phyloP scores from a whole-genome alignment of 768 basidiomycete genomes.

The Collybiopsis luxurians region DNA sequence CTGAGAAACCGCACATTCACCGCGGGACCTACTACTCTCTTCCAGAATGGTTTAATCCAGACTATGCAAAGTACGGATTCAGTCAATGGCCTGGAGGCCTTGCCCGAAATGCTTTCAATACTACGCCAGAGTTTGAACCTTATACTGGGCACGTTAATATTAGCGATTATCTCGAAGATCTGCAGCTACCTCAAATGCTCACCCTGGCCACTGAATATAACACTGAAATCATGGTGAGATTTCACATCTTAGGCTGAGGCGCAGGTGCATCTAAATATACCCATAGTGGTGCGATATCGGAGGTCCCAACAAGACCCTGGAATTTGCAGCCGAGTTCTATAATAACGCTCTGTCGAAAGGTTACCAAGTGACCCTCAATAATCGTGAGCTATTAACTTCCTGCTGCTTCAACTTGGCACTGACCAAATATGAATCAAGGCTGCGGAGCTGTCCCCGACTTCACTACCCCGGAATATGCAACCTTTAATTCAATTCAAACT shows the following conservation, averaged over 20 bases:
- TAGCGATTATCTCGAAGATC: slow-evolving; percentile 47
- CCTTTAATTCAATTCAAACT: slow-evolving; percentile 44
- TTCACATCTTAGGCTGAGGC: too few relatives aligned
- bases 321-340: slow-evolving; percentile 35
- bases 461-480: slow-evolving; percentile 53
- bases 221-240: slow-evolving; percentile 51
- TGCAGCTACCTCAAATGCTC: slow-evolving; percentile 51
- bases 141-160: slow-evolving; percentile 53
- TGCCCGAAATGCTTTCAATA: slow-evolving; percentile 49
- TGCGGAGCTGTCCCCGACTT: slow-evolving; percentile 52
- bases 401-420: neutral
- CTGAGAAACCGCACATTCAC: slow-evolving; percentile 46
- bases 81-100: slow-evolving; percentile 51
- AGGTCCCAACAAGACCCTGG: slow-evolving; percentile 33
- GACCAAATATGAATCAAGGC: slow-evolving; percentile 24
- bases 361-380: slow-evolving; percentile 42
- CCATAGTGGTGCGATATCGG: slow-evolving; percentile 55
- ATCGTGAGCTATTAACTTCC: slow-evolving; percentile 20
- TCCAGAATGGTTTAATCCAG: slow-evolving; percentile 60
- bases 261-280: neutral
- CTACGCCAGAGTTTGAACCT: slow-evolving; percentile 42
- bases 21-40: slow-evolving; percentile 60
- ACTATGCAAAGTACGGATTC: slow-evolving; percentile 49
- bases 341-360: slow-evolving; percentile 23
- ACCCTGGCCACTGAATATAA: slow-evolving; percentile 45